Evolutionary conservation across 1,139 yeast genomes (phyloP).

Genomic region (Pichia sp.): DNA sequence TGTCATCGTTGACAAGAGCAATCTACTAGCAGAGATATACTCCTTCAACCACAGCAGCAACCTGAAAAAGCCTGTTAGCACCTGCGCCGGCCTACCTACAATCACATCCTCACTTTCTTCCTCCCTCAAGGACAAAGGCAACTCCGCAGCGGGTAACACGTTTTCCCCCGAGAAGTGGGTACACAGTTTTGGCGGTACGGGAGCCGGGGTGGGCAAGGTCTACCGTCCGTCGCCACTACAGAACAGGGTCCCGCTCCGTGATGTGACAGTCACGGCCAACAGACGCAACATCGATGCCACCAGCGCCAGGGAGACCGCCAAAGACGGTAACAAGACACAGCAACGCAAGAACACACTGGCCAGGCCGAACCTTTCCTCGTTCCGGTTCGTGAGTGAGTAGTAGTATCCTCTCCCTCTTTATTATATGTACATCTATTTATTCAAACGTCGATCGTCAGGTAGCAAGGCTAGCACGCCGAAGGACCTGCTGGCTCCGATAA

Average conservation of each 20-base stretch:
- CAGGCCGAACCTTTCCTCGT: conserved; percentile 1
- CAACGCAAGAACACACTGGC: not conserved
- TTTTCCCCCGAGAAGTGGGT: conserved; percentile 13
- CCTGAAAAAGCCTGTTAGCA: not conserved
- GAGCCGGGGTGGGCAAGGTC: not conserved
- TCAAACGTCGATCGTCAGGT: not conserved
- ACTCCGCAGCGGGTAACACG: not conserved
- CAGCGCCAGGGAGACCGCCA: not conserved
- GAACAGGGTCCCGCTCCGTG: conserved; percentile 13
- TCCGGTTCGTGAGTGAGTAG: conserved; percentile 4
- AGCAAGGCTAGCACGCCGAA: too few relatives aligned
- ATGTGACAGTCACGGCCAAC: conserved; percentile 10
- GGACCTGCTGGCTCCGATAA: too few relatives aligned
- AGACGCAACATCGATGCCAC: not conserved
- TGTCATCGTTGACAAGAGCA: conserved; percentile 15
- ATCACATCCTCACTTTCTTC: not conserved
- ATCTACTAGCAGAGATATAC: conserved; percentile 20
- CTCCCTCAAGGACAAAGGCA: not conserved
- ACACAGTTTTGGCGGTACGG: not conserved
- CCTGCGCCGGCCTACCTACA: not conserved
- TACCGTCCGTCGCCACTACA: conserved; percentile 15
- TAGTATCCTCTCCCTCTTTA: not conserved
- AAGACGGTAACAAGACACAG: not conserved
- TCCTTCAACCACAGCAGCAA: conserved; percentile 11
- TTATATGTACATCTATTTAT: not conserved